Evolutionary conservation across 2,329 filamentous ascomycete species (phyloP).

Genomic region (Arachnopeziza araneosa): DNA sequence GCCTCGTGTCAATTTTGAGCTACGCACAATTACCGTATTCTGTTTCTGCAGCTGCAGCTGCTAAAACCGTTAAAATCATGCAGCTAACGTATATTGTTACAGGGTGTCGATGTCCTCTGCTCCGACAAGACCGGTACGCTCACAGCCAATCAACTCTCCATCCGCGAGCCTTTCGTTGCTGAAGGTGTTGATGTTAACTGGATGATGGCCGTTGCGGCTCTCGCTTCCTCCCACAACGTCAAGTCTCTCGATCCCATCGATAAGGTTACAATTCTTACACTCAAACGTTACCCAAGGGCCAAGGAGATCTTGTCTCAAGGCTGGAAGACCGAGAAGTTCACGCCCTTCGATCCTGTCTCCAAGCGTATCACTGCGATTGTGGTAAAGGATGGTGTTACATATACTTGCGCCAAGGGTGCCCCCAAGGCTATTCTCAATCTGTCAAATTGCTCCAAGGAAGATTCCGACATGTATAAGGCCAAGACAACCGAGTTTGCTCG

Average conservation of each 20-base stretch:
- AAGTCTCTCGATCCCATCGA: slow-evolving; percentile 75
- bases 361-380: slow-evolving; percentile 71
- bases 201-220: slow-evolving; percentile 77
- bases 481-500: slow-evolving; percentile 72
- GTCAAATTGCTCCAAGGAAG: slow-evolving; percentile 60
- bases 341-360: slow-evolving; percentile 71
- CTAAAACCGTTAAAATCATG: not conserved
- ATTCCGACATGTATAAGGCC: slow-evolving; percentile 60
- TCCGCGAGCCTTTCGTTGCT: slow-evolving; percentile 70
- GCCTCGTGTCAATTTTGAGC: not conserved
- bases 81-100: slow-evolving; percentile 10
- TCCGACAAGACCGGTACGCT: slow-evolving; percentile 79
- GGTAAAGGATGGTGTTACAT: slow-evolving; percentile 63
- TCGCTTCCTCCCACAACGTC: slow-evolving; percentile 73
- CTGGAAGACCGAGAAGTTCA: slow-evolving; percentile 75
- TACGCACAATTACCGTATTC: not conserved
- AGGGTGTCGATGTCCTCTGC: slow-evolving; percentile 70
- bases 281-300: slow-evolving; percentile 71
- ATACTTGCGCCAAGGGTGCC: slow-evolving; percentile 71
- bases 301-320: slow-evolving; percentile 69
- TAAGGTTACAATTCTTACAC: slow-evolving; percentile 71
- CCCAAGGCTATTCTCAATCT: slow-evolving; percentile 70
- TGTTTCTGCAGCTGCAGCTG: not conserved
- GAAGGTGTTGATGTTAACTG: slow-evolving; percentile 75
- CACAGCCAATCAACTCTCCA: slow-evolving; percentile 68